These are phyloP conservation scores for Seiridium cupressi DNA, from an alignment of 2,329 filamentous ascomycete species.

Conservation along the genomic window DNA sequence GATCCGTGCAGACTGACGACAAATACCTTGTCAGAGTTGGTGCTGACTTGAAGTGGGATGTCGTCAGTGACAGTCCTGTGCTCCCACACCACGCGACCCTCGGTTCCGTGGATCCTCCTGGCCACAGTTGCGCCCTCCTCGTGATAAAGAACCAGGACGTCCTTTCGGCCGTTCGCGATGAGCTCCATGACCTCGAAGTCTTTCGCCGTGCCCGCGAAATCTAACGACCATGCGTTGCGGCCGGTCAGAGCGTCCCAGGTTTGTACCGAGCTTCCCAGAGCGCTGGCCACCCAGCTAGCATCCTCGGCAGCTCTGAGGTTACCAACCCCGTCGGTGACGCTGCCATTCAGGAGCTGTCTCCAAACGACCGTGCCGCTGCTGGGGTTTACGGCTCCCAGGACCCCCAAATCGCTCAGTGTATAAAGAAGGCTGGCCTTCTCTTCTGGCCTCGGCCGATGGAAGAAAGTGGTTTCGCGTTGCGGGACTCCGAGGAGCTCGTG, in stretches of 20 bases:
- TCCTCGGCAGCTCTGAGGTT: slow-evolving; percentile 72
- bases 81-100: slow-evolving; percentile 78
- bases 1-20: slow-evolving; percentile 72
- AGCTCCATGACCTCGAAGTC: slow-evolving; percentile 78
- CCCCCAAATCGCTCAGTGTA: slow-evolving; percentile 79
- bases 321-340: slow-evolving; percentile 43
- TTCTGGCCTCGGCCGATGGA: slow-evolving; percentile 79
- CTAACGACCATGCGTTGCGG: slow-evolving; percentile 70
- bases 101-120: slow-evolving; percentile 68
- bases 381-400: slow-evolving; percentile 87
- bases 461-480: slow-evolving; percentile 83
- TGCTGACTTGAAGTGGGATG: slow-evolving; percentile 71
- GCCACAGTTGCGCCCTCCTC: slow-evolving; percentile 58
- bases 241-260: slow-evolving; percentile 85
- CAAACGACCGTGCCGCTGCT: slow-evolving; percentile 81
- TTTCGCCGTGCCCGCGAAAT: slow-evolving; percentile 56
- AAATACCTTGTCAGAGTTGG: slow-evolving; percentile 69
- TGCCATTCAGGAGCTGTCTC: slow-evolving; percentile 71
- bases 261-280: slow-evolving; percentile 66
- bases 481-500: slow-evolving; percentile 84
- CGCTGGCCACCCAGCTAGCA: slow-evolving; percentile 75
- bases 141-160: slow-evolving; percentile 68
- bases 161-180: slow-evolving; percentile 60
- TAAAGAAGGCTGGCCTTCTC: slow-evolving; percentile 90
- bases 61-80: slow-evolving; percentile 68